Percentiles rank a stretch among this genome's conserved stretches.
These are phyloP conservation scores for Noccaea bulbosa DNA, from an alignment of 345 rosid genomes.

Conservation along the genomic window DNA sequence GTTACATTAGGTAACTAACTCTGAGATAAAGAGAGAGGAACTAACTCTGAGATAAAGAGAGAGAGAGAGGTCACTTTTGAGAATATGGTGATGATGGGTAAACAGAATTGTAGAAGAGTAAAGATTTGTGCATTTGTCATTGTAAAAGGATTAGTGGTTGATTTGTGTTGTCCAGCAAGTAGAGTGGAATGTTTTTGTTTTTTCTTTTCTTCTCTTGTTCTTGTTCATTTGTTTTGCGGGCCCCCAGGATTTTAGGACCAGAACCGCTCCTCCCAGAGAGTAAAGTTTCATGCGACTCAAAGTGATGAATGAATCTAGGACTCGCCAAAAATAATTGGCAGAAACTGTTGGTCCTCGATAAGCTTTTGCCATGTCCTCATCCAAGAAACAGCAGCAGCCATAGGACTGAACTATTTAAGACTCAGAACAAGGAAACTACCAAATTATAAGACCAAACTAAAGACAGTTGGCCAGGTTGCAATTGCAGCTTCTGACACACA, in stretches of 20 bases:
- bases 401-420: too few relatives aligned
- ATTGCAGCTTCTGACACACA: too few relatives aligned
- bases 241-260: conserved; percentile 8
- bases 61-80: not conserved
- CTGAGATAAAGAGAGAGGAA: not conserved
- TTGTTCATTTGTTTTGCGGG: not conserved
- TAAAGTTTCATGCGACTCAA: not conserved
- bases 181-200: conserved; percentile 20
- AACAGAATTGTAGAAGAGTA: conserved; percentile 37
- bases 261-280: conserved; percentile 23
- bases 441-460: too few relatives aligned
- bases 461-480: too few relatives aligned
- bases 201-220: not conserved
- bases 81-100: conserved; percentile 21
- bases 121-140: conserved; percentile 42
- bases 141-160: conserved; percentile 40
- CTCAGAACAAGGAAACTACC: too few relatives aligned
- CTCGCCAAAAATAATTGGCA: not conserved
- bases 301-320: not conserved
- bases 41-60: too few relatives aligned
- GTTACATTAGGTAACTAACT: conserved; percentile 50
- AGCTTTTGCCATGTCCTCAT: too few relatives aligned
- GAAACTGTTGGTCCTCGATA: not conserved
- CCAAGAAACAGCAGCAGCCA: too few relatives aligned
- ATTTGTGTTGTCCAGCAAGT: conserved; percentile 38